Percentiles rank a stretch among this genome's conserved stretches.
phyloP scores from a whole-genome alignment of 1,284 basidiomycete genomes.

The Cutaneotrichosporon spelunceum region DNA sequence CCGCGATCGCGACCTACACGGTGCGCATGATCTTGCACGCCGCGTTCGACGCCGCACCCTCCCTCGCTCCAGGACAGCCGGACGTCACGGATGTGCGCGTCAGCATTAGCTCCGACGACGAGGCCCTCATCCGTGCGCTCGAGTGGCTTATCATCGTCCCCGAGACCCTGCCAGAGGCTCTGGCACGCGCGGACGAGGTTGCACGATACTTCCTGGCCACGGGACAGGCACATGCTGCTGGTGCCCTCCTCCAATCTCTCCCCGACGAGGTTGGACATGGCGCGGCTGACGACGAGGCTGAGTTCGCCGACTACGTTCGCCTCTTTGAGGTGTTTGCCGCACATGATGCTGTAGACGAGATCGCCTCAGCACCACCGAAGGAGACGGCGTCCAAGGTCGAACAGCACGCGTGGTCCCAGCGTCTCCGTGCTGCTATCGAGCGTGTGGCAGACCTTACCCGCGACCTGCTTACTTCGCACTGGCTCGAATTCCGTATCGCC shows the following conservation, averaged over 20 bases:
- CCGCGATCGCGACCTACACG: constrained; percentile 73
- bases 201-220: constrained; percentile 79
- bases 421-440: constrained; percentile 35
- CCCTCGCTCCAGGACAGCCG: constrained; percentile 34
- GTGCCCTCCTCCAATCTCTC: constrained; percentile 62
- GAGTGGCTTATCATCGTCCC: constrained; percentile 88
- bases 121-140: constrained; percentile 74
- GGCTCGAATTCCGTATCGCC: constrained; percentile 51
- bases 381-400: constrained; percentile 39
- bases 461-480: constrained; percentile 53
- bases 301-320: constrained; percentile 33
- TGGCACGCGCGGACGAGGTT: constrained; percentile 80
- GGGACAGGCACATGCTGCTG: constrained; percentile 70
- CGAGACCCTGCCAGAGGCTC: constrained; percentile 69
- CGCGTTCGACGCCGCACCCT: constrained; percentile 60
- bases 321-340: constrained; percentile 40
- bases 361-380: constrained; percentile 31
- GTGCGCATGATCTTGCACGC: constrained; percentile 73
- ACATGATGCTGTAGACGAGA: constrained; percentile 42
- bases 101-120: constrained; percentile 55
- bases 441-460: constrained; percentile 47
- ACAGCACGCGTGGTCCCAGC: constrained; percentile 36
- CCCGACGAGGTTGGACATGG: constrained; percentile 51
- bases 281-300: constrained; percentile 23
- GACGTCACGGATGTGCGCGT: constrained; percentile 59